Evolutionary conservation across 1,284 basidiomycete species (phyloP), one percentile per base, ranked within the genome.

Genomic region (Tilletia walkeri): DNA sequence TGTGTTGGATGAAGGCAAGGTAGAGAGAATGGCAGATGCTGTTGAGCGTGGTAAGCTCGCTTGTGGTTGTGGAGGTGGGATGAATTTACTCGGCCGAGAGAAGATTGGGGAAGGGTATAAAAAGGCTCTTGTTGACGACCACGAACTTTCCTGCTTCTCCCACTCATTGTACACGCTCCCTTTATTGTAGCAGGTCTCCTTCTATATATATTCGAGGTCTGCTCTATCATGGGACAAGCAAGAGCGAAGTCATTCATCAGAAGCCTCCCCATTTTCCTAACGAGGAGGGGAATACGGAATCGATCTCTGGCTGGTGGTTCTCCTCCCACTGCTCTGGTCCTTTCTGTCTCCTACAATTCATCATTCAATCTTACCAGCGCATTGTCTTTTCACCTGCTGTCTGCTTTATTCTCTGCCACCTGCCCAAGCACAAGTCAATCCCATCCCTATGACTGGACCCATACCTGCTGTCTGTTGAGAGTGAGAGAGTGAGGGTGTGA

Each of bases 201-300:
- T 53, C 67, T 18, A 49, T 54, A 14, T 12, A n/a, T 54, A 12
- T 10, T 12, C 41, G 36, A 24, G 47, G 9, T 54, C 49, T 53
- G 59, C 67, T 67, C 45, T 56, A 50, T 45, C 67, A 45, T 67
- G 67, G 39, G 67, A 50, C 14, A 10, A 39, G 59, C 59, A 63
- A 63, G 59, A 63, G 59, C 14, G 36, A 38, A 63, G 47, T 30
- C 24, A 30, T 30, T 30, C 24, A 30, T 30, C 24, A 30, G 24
- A 30, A 30, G 24, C 24, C 24, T 30, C 24, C 24, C 24, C 24
- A 30, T 30, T 30, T 30, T 30, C 24, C 24, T 30, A 30, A 30
- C 24, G 24, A 30, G 24, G 24, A 30, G 24, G 24, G 24, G 24
- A 30, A 30, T 1, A 30, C 24, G 24, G 24, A 30, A 24, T 56